Conservation (phyloP, 2,329 filamentous ascomycete genomes). For the Xylaria sp. region DNA sequence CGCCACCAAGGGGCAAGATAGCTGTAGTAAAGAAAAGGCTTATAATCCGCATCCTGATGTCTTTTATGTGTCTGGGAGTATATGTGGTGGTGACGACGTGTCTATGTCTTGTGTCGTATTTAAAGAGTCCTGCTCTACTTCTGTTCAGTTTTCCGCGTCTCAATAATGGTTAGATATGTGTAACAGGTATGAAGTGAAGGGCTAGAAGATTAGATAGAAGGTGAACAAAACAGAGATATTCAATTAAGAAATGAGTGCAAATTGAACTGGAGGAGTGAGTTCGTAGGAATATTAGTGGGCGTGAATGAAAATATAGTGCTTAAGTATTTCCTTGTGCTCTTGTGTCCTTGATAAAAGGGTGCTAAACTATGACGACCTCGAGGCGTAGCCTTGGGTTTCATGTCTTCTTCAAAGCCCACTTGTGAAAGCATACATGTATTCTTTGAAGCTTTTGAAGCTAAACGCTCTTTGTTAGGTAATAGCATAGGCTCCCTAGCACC, state of each 20-base stretch:
- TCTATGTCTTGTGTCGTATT: background rate
- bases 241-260: background rate
- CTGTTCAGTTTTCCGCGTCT: background rate
- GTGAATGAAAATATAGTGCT: background rate
- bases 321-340: slow-evolving; percentile 2
- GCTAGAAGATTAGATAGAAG: slow-evolving; percentile 5
- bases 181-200: slow-evolving; percentile 2
- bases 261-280: background rate
- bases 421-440: background rate
- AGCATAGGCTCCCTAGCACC: background rate
- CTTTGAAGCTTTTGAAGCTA: background rate
- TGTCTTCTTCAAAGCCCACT: background rate
- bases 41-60: slow-evolving; percentile 26
- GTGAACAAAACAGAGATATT: background rate
- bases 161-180: background rate
- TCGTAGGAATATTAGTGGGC: background rate
- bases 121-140: slow-evolving; percentile 6
- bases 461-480: slow-evolving; percentile 6
- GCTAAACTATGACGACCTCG: background rate
- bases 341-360: background rate
- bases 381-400: background rate
- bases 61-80: background rate
- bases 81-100: background rate
- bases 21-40: slow-evolving; percentile 17
- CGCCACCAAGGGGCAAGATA: slow-evolving; percentile 26